phyloP scores from a whole-genome alignment of 129 eudicot species.

The Cynara cardunculus region DNA sequence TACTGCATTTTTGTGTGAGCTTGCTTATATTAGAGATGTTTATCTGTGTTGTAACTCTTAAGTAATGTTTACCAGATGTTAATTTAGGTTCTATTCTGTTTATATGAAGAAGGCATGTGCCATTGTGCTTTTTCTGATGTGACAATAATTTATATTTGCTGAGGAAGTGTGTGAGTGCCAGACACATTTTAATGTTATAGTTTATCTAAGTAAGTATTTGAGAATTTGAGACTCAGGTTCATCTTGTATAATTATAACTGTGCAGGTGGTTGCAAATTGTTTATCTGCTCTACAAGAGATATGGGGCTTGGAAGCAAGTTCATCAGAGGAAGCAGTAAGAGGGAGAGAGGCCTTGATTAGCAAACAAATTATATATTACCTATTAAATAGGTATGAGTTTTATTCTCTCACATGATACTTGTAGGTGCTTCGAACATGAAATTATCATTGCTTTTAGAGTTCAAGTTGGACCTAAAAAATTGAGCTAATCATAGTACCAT shows the following conservation, averaged over 20 bases:
- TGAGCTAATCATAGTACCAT: neutral
- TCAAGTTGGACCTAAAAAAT: neutral
- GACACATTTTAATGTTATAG: neutral
- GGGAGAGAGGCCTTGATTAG: slow-evolving; percentile 80
- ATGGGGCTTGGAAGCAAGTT: slow-evolving; percentile 84
- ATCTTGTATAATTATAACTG: neutral
- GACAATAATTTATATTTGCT: neutral
- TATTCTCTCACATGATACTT: neutral
- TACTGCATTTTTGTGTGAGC: neutral
- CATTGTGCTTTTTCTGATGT: neutral
- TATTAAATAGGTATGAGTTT: slow-evolving; percentile 60
- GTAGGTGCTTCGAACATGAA: slow-evolving; percentile 1
- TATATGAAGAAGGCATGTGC: neutral
- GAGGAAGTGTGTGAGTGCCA: neutral
- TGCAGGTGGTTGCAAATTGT: slow-evolving; percentile 93
- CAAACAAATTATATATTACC: slow-evolving; percentile 80
- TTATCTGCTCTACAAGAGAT: slow-evolving; percentile 87
- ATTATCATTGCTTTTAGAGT: neutral
- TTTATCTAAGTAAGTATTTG: neutral
- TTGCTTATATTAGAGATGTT: neutral
- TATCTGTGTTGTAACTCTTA: neutral
- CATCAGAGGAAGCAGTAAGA: slow-evolving; percentile 82
- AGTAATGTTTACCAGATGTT: neutral
- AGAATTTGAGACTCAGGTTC: neutral
- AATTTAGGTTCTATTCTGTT: neutral